These are phyloP conservation scores for Barnettozyma sucrosica DNA, from an alignment of 805 yeast genomes.

Conservation along the genomic window DNA sequence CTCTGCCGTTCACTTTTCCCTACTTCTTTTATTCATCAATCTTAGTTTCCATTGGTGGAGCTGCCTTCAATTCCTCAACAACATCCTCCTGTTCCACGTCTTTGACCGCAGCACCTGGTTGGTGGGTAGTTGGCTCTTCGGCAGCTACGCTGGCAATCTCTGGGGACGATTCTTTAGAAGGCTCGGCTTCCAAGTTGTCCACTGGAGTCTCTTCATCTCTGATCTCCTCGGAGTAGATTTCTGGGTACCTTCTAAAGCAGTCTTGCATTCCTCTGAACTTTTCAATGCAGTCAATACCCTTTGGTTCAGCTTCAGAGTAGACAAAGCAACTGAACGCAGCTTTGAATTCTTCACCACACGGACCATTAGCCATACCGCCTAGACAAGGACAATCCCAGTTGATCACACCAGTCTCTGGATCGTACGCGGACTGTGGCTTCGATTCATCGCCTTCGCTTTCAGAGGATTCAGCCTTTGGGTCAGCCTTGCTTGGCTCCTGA, in stretches of 20 bases:
- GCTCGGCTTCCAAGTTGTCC: slow-evolving; percentile 19
- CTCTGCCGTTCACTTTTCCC: background rate
- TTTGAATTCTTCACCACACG: slow-evolving; percentile 95
- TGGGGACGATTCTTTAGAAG: background rate
- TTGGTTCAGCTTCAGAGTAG: slow-evolving; percentile 90
- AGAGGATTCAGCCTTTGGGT: background rate
- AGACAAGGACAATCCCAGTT: slow-evolving; percentile 99
- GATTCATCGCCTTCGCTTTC: slow-evolving; percentile 31
- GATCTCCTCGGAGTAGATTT: slow-evolving; percentile 86
- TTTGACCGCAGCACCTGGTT: slow-evolving; percentile 1
- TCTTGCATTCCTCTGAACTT: slow-evolving; percentile 88
- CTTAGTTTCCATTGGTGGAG: background rate
- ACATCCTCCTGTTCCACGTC: slow-evolving; percentile 12
- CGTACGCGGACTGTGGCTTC: slow-evolving; percentile 63
- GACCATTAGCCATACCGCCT: slow-evolving; percentile 98
- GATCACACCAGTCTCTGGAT: slow-evolving; percentile 97
- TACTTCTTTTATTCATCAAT: background rate
- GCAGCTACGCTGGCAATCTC: background rate
- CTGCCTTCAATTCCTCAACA: slow-evolving; percentile 9
- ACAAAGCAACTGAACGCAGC: slow-evolving; percentile 94
- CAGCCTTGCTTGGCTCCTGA: background rate
- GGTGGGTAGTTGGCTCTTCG: slow-evolving; percentile 4
- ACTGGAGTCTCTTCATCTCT: slow-evolving; percentile 62
- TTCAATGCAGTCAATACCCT: slow-evolving; percentile 91
- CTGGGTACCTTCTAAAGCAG: slow-evolving; percentile 91